Conservation (phyloP, 345 rosid genomes). For the Lepidium sativum region DNA sequence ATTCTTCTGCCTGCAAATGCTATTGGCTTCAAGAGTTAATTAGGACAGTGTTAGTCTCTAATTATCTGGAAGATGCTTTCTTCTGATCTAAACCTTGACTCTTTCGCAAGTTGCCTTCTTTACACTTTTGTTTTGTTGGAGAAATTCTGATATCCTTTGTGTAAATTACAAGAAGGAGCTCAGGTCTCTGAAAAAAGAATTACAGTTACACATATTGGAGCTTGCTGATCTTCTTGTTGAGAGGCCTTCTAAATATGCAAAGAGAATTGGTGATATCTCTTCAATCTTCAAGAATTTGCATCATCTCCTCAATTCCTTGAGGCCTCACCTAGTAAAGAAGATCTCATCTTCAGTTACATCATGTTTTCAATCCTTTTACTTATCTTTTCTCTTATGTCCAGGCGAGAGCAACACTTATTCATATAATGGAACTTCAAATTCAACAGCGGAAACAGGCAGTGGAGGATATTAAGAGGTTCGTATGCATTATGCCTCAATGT, state of each 20-base stretch:
- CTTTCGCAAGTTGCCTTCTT: too few relatives aligned
- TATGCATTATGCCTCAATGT: neutral
- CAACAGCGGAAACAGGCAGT: slow-evolving; percentile 76
- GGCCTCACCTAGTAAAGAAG: slow-evolving; percentile 61
- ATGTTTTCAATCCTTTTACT: neutral
- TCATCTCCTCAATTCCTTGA: slow-evolving; percentile 78
- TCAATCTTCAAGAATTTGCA: slow-evolving; percentile 79
- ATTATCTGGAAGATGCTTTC: too few relatives aligned
- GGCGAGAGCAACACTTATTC: slow-evolving; percentile 91
- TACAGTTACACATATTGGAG: slow-evolving; percentile 77
- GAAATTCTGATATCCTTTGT: neutral
- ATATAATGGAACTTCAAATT: slow-evolving; percentile 81
- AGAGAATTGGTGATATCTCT: slow-evolving; percentile 74
- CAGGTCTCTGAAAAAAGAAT: slow-evolving; percentile 57
- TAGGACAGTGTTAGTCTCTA: too few relatives aligned
- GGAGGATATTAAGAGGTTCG: slow-evolving; percentile 83
- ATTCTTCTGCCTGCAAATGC: too few relatives aligned
- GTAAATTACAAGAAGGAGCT: slow-evolving; percentile 74
- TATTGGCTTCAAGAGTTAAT: too few relatives aligned
- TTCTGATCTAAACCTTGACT: too few relatives aligned
- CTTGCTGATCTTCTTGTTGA: slow-evolving; percentile 84
- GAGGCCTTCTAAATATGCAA: slow-evolving; percentile 79
- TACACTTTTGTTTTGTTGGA: neutral
- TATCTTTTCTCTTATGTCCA: slow-evolving; percentile 3
- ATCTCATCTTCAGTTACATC: neutral